These are phyloP conservation scores for Arachnomyces sp. DNA, from an alignment of 2,329 filamentous ascomycete genomes.

Conservation along the genomic window DNA sequence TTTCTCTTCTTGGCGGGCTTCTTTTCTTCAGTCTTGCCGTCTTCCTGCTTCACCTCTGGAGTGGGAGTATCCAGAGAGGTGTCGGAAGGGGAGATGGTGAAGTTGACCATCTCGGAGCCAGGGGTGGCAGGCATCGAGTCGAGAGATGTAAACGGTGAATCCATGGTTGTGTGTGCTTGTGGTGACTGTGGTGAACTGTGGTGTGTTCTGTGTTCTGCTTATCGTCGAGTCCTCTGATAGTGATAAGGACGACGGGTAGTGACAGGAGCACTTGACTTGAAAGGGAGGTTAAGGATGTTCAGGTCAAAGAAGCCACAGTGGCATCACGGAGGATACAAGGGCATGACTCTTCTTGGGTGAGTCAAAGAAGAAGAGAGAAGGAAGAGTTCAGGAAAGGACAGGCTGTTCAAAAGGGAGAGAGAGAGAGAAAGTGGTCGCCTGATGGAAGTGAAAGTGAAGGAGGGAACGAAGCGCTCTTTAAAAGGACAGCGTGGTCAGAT, in stretches of 20 bases:
- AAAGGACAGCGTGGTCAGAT: constrained; percentile 25
- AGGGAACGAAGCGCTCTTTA: constrained; percentile 23
- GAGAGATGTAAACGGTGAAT: constrained; percentile 24
- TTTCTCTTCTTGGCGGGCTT: constrained; percentile 88
- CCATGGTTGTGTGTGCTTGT: constrained; percentile 18
- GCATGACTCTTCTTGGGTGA: constrained; percentile 14
- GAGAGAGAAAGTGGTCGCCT: constrained; percentile 9
- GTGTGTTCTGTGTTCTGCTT: neutral
- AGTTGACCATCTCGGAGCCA: constrained; percentile 24
- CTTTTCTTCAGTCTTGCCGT: constrained; percentile 46
- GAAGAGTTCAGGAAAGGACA: constrained; percentile 24
- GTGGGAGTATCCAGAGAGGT: constrained; percentile 25
- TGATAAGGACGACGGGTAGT: neutral
- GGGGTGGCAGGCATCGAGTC: constrained; percentile 26
- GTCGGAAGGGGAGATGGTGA: constrained; percentile 35
- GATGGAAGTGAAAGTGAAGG: constrained; percentile 9
- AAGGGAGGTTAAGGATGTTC: constrained; percentile 10
- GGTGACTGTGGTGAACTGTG: neutral
- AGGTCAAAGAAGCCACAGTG: constrained; percentile 24
- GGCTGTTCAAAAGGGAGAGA: constrained; percentile 19
- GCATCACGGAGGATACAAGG: constrained; percentile 27
- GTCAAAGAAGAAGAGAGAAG: constrained; percentile 5
- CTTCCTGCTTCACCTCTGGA: constrained; percentile 18
- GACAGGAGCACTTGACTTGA: constrained; percentile 7
- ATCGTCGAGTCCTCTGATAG: too few relatives aligned